Evolutionary conservation across 1,284 basidiomycete species (phyloP).

Genomic region (Fereydounia khargensis): DNA sequence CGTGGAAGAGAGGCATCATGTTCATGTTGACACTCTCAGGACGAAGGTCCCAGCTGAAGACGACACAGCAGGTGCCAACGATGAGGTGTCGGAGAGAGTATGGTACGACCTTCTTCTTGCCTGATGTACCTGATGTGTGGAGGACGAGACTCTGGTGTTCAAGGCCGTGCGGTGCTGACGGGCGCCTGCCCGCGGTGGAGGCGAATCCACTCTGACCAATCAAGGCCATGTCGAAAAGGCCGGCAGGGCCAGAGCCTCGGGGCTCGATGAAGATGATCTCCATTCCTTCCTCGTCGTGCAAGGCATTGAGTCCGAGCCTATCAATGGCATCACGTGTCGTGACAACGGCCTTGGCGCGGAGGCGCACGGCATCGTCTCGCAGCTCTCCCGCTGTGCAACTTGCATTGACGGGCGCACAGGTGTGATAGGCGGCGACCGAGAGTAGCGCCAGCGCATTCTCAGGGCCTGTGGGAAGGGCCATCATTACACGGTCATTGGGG

Average conservation of each 20-base stretch:
- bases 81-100: constrained; percentile 56
- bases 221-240: constrained; percentile 51
- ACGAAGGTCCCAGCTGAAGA: constrained; percentile 52
- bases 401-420: constrained; percentile 55
- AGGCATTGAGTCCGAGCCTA: constrained; percentile 41
- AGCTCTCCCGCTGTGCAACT: constrained; percentile 55
- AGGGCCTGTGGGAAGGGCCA: constrained; percentile 55
- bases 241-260: constrained; percentile 42
- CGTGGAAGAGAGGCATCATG: constrained; percentile 58
- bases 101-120: constrained; percentile 57
- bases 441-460: constrained; percentile 54
- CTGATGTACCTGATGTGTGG: constrained; percentile 56
- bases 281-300: constrained; percentile 48
- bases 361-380: constrained; percentile 53
- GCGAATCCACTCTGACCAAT: constrained; percentile 31
- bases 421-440: constrained; percentile 52
- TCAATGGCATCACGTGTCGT: constrained; percentile 51
- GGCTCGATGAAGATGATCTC: constrained; percentile 55
- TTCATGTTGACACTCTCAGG: constrained; percentile 57
- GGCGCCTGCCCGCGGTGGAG: constrained; percentile 26
- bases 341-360: constrained; percentile 53
- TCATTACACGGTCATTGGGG: constrained; percentile 56
- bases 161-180: constrained; percentile 44
- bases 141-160: constrained; percentile 53
- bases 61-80: constrained; percentile 54